A percentile compares a stretch with the other conserved stretches of the same genome.
These are phyloP conservation scores for Debaryomyces prosopidis DNA, from an alignment of 805 yeast genomes.

Conservation along the genomic window DNA sequence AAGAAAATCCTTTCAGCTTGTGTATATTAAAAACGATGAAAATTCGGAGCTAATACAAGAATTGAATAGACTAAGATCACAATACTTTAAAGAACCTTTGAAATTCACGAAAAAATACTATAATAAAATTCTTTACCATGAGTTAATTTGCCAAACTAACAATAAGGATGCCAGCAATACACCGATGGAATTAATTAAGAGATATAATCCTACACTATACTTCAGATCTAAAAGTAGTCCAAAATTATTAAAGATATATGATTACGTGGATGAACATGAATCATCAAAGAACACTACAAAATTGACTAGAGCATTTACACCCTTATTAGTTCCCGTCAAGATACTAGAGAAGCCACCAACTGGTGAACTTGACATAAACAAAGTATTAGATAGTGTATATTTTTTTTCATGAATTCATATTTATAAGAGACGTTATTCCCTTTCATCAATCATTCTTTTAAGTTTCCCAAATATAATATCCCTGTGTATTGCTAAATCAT, in stretches of 20 bases:
- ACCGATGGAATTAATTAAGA: conserved; percentile 13
- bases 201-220: conserved; percentile 23
- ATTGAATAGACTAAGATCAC: conserved; percentile 6
- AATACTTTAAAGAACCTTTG: conserved; percentile 2
- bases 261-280: conserved; percentile 1
- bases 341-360: conserved; percentile 27
- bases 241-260: conserved; percentile 1
- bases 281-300: conserved; percentile 1
- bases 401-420: conserved; percentile 33
- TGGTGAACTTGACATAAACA: conserved; percentile 33
- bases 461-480: conserved; percentile 61
- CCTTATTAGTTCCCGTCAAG: conserved; percentile 32
- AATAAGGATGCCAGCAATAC: conserved; percentile 1
- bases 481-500: conserved; percentile 62
- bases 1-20: conserved; percentile 29
- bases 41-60: conserved; percentile 9
- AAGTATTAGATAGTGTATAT: conserved; percentile 32
- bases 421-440: conserved; percentile 5
- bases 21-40: conserved; percentile 24
- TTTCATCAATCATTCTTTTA: conserved; percentile 54
- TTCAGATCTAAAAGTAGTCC: conserved; percentile 9
- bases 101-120: conserved; percentile 2
- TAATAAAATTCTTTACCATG: conserved; percentile 12
- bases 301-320: conserved; percentile 12
- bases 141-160: conserved; percentile 8